Base-by-base conservation (phyloP, 208 protist genomes). In the Balamuthia mandrillaris region DNA sequence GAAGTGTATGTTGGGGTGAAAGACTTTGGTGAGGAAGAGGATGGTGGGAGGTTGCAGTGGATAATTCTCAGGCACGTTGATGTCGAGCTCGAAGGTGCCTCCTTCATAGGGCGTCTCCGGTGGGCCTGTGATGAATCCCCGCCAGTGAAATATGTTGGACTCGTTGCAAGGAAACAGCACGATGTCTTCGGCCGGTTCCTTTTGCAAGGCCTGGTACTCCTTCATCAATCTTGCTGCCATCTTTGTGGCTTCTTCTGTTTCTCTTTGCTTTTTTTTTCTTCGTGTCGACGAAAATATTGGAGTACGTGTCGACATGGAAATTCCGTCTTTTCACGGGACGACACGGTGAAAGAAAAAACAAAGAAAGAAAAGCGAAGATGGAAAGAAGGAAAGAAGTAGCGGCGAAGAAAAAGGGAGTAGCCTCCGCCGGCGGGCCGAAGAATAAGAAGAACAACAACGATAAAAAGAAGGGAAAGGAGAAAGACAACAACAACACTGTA, bases 1-100 rank as follows among this genome's bases (percentile, higher is more conserved):
- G 56, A 91, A 94, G 74, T 94, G 88, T 29, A 95, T 90, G 81
- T 95, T 95, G 37, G 93, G 93, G 85, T 95, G 93, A 65, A 95
- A 95, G 52, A 95, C 88, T 70, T 88, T 92, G 14, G 91, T 93
- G 18, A 92, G 49, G 68, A 96, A 95, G 51, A 56, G 81, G 39
- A 95, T 82, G 45, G 84, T 68, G 12, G 93, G 93, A 33, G 93
- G 91, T 33, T 60, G 70, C 27, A 92, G 45, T 12, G 93, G 93
- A 75, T 95, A 95, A 16, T 81, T 84, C 24, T 70, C 31, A 14
- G 90, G 89, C 35, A 95, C 86, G n/a, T 56, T 27, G 12, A 95
- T 89, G 27, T 87, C 86, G 35, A 95, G 74, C 65, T 90, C 79
- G 52, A 93, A 94, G 7, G 56, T 78, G 33, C 93, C 90, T 31